Percentiles rank a stretch among this genome's conserved stretches.
phyloP scores from a whole-genome alignment of 2,329 filamentous ascomycete species.

The Ophiosphaerella korrae region DNA sequence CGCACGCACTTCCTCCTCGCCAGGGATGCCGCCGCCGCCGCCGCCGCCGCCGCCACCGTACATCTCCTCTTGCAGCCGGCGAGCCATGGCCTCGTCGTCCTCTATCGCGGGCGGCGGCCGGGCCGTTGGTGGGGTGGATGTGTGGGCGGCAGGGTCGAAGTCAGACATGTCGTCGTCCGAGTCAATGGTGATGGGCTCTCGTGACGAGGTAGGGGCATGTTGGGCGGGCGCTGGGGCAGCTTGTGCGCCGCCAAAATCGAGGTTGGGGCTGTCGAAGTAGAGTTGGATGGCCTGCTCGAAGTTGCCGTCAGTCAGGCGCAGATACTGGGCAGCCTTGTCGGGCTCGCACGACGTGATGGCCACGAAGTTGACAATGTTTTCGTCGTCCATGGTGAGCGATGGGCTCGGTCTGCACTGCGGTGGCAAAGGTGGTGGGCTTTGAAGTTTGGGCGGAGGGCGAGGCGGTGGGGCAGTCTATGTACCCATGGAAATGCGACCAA shows the following conservation, averaged over 20 bases:
- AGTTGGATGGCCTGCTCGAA: conserved; percentile 85
- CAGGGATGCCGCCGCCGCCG: conserved; percentile 44
- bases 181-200: conserved; percentile 73
- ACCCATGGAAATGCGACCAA: conserved; percentile 16
- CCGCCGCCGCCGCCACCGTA: conserved; percentile 63
- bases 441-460: background rate
- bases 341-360: conserved; percentile 78
- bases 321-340: conserved; percentile 78
- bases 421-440: background rate
- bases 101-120: conserved; percentile 59
- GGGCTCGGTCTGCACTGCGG: background rate
- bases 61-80: conserved; percentile 88
- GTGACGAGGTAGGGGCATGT: conserved; percentile 42
- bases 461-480: conserved; percentile 30
- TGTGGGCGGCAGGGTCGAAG: conserved; percentile 47
- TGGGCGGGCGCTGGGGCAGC: conserved; percentile 43
- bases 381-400: conserved; percentile 49
- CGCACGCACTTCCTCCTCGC: conserved; percentile 72
- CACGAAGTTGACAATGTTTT: conserved; percentile 75
- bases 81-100: conserved; percentile 91
- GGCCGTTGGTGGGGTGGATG: conserved; percentile 25
- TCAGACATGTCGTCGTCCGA: conserved; percentile 72
- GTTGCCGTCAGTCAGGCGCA: conserved; percentile 83
- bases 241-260: conserved; percentile 55
- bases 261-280: conserved; percentile 86